Conservation (phyloP, 202 grass and related monocot genomes). For the Cymbopogon flexuosus region DNA sequence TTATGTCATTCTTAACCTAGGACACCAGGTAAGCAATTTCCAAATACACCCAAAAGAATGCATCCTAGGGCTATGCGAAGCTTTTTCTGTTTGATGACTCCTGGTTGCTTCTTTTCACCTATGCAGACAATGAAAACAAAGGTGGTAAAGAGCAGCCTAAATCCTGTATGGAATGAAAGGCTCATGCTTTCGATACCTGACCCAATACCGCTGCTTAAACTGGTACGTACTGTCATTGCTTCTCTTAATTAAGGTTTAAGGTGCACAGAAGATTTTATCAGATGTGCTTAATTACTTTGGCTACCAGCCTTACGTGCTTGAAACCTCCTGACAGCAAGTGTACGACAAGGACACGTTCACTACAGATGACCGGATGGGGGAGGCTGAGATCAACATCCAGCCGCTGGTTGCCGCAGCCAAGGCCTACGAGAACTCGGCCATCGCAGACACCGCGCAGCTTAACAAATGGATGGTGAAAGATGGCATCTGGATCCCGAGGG, state of each 20-base stretch:
- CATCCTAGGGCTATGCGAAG: not conserved
- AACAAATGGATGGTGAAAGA: constrained; percentile 62
- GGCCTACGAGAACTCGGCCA: constrained; percentile 51
- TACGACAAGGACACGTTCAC: constrained; percentile 93
- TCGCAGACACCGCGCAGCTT: constrained; percentile 53
- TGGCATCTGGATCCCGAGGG: constrained; percentile 52
- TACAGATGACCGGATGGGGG: constrained; percentile 78
- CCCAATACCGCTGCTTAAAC: constrained; percentile 60
- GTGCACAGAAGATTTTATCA: not conserved
- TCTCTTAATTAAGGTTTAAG: constrained; percentile 3
- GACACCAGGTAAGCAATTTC: constrained; percentile 60
- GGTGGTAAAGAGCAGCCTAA: constrained; percentile 82
- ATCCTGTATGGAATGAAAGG: constrained; percentile 88
- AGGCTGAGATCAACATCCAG: constrained; percentile 83
- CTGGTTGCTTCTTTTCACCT: not conserved
- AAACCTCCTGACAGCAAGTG: constrained; percentile 55
- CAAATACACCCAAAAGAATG: not conserved
- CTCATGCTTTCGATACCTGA: constrained; percentile 82
- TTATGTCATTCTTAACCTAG: constrained; percentile 85
- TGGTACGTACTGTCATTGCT: constrained; percentile 36
- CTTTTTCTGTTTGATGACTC: constrained; percentile 25
- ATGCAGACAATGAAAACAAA: constrained; percentile 92
- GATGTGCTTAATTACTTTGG: not conserved
- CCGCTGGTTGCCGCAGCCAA: constrained; percentile 67
- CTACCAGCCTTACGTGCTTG: constrained; percentile 4